Evolutionary conservation across 805 yeast genomes (phyloP).

Genomic region (Komagataella populi): DNA sequence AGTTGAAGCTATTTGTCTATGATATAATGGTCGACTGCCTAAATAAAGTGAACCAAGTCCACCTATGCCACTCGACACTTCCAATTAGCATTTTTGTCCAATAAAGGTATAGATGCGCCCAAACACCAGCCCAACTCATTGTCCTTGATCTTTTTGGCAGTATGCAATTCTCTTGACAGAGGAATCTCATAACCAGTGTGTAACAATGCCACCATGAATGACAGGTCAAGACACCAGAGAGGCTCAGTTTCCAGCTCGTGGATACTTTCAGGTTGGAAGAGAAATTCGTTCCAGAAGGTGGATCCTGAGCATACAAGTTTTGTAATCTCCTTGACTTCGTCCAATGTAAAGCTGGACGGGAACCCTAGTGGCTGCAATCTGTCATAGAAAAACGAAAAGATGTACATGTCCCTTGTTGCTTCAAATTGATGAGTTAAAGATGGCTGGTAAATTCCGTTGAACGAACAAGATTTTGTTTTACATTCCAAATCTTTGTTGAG

Average conservation of each 20-base stretch:
- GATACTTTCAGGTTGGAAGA: slow-evolving; percentile 55
- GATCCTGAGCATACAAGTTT: slow-evolving; percentile 78
- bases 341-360: slow-evolving; percentile 80
- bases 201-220: slow-evolving; percentile 78
- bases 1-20: background rate
- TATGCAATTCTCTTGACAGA: slow-evolving; percentile 73
- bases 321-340: slow-evolving; percentile 74
- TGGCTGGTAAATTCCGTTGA: slow-evolving; percentile 97
- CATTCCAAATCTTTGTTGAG: slow-evolving; percentile 79
- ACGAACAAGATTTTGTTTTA: slow-evolving; percentile 71
- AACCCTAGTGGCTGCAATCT: slow-evolving; percentile 88
- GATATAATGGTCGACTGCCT: background rate
- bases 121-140: slow-evolving; percentile 98
- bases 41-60: slow-evolving; percentile 1
- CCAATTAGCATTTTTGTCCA: slow-evolving; percentile 62
- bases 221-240: slow-evolving; percentile 86
- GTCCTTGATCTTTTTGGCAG: slow-evolving; percentile 79
- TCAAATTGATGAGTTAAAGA: slow-evolving; percentile 70
- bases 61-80: slow-evolving; percentile 35
- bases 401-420: slow-evolving; percentile 60
- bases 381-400: slow-evolving; percentile 93
- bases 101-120: slow-evolving; percentile 89
- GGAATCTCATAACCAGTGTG: slow-evolving; percentile 98
- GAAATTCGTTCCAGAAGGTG: slow-evolving; percentile 52
- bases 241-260: slow-evolving; percentile 65